Evolutionary conservation across 2,329 filamentous ascomycete genomes (phyloP), one percentile per base, ranked within the genome.

Genomic region (Berkeleyomyces rouxiae): DNA sequence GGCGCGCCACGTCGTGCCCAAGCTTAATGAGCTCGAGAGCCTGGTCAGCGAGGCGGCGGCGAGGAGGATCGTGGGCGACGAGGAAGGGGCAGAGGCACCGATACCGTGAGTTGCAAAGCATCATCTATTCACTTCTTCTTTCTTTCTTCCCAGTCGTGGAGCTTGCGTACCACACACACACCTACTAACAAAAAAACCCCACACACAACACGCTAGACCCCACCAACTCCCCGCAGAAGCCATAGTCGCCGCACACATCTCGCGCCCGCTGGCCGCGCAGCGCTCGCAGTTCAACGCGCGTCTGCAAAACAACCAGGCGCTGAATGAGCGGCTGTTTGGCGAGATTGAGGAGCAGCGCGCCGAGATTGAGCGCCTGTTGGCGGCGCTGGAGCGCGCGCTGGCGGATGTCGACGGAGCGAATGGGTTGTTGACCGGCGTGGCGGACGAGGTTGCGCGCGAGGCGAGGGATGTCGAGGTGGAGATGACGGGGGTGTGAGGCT

Each of bases 11-110:
- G 82, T 84, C 10, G 76, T 85, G 2, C 73, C 74, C 46, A 78
- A 78, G 65, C 74, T 85, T 7, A 85, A 85, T 69, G 77, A 80
- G 69, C 75, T 85, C 5, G 82, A 85, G 68, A 72, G 67, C 36
- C 74, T 85, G 11, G 75, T 82, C 59, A 73, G 71, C 63, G 79
- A 81, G 61, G 82, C 82, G 4, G 72, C 71, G 58, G 66, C 67
- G 61, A 70, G 76, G 63, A 70, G 74, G 58, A 67, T 71, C 49
- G 70, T 72, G 36, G 70, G 46, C 65, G 67, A 59, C 61, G 58
- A 42, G 33, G 61, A 60, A 62, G 69, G 67, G 5, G 65, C 67
- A 1, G 62, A 68, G 36, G 66, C 71, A n/a, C 77, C 78, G 4
- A 72, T 74, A 46, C 77, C 79, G 78, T 79, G 73, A 65, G 76